Evolutionary conservation across 306 rosid species (phyloP).

Genomic region (Malus sylvestris): DNA sequence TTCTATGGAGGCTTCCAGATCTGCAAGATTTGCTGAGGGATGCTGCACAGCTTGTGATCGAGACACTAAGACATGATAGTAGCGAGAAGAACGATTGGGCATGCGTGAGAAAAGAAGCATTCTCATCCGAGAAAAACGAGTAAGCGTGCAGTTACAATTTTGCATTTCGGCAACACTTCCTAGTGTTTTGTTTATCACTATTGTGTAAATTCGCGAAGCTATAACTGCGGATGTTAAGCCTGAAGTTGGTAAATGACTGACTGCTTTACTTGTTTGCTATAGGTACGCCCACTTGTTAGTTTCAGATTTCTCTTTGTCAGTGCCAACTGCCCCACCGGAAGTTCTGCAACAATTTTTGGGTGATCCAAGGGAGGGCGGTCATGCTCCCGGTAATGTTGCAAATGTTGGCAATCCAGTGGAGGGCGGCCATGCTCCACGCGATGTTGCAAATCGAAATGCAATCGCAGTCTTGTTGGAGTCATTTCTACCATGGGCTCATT

Average conservation of each 20-base stretch:
- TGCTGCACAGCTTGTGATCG: slow-evolving; percentile 59
- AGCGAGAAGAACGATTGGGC: slow-evolving; percentile 71
- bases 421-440: slow-evolving; percentile 48
- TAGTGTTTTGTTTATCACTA: background rate
- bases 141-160: slow-evolving; percentile 25
- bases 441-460: slow-evolving; percentile 60
- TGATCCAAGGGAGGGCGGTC: slow-evolving; percentile 55
- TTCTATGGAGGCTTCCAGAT: slow-evolving; percentile 92
- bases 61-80: slow-evolving; percentile 48
- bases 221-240: background rate
- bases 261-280: slow-evolving; percentile 13
- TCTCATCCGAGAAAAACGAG: slow-evolving; percentile 88
- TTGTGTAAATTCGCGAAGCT: background rate
- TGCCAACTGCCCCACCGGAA: slow-evolving; percentile 75
- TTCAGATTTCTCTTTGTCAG: slow-evolving; percentile 78
- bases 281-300: slow-evolving; percentile 88
- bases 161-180: background rate
- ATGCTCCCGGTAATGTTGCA: slow-evolving; percentile 32
- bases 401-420: slow-evolving; percentile 45
- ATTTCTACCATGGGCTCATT: slow-evolving; percentile 88
- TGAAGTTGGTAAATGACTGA: slow-evolving; percentile 6
- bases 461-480: slow-evolving; percentile 84
- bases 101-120: slow-evolving; percentile 89
- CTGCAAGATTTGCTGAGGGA: slow-evolving; percentile 64
- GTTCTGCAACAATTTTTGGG: slow-evolving; percentile 71